phyloP scores from a whole-genome alignment of 352 stramenopile species.

The Pythium phragmitis region DNA sequence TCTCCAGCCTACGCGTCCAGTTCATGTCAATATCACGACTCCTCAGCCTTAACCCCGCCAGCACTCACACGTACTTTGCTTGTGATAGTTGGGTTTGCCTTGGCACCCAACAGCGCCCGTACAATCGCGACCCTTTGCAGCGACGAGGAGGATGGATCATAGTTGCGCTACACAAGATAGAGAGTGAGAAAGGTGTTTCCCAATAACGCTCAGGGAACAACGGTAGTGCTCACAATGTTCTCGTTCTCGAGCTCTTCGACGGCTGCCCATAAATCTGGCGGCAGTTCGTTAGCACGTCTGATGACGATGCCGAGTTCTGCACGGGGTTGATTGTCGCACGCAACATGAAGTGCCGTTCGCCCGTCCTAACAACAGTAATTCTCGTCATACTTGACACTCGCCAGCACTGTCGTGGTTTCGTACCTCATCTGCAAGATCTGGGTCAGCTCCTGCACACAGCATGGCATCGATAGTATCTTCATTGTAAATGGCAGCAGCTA shows the following conservation, averaged over 20 bases:
- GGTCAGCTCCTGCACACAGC: neutral
- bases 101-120: neutral
- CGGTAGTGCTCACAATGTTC: neutral
- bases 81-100: neutral
- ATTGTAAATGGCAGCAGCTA: constrained; percentile 1
- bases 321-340: neutral
- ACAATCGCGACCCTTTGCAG: neutral
- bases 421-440: neutral
- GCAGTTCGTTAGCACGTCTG: neutral
- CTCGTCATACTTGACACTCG: neutral
- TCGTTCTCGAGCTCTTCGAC: neutral
- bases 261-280: neutral
- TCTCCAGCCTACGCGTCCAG: neutral
- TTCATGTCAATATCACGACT: too few relatives aligned
- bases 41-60: neutral
- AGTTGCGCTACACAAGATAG: neutral
- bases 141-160: neutral
- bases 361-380: neutral
- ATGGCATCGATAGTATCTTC: constrained; percentile 2
- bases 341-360: neutral
- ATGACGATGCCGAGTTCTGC: neutral
- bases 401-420: neutral
- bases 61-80: neutral
- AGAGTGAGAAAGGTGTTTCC: too few relatives aligned
- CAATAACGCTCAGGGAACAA: too few relatives aligned